Percentiles rank a stretch among this genome's conserved stretches.
Conservation (phyloP, 192 early-diverging fungal genomes). For the Jimgerdemannia flammicorona region DNA sequence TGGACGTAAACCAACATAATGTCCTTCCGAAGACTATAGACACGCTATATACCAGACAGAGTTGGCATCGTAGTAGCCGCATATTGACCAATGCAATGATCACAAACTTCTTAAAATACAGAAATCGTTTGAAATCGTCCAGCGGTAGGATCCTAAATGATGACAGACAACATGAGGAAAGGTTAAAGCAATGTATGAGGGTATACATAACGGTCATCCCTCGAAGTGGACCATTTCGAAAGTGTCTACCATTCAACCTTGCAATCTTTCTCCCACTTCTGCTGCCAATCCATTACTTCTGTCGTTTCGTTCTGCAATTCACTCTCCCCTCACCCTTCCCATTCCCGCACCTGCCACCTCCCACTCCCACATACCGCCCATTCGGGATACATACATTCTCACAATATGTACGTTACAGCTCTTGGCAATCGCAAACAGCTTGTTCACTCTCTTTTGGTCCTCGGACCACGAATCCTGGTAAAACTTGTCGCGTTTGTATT, state of each 20-base stretch:
- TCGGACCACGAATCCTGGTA: slow-evolving; percentile 65
- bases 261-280: neutral
- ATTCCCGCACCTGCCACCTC: neutral
- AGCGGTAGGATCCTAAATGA: slow-evolving; percentile 56
- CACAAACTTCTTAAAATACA: slow-evolving; percentile 70
- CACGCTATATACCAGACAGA: slow-evolving; percentile 46
- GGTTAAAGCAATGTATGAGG: too few relatives aligned
- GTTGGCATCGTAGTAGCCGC: slow-evolving; percentile 53
- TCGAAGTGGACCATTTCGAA: neutral
- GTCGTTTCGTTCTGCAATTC: slow-evolving; percentile 3
- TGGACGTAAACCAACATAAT: neutral
- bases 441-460: slow-evolving; percentile 70
- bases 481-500: slow-evolving; percentile 64
- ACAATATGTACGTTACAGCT: slow-evolving; percentile 69
- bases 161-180: too few relatives aligned
- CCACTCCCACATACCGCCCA: neutral
- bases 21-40: neutral
- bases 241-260: too few relatives aligned
- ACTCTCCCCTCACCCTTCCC: too few relatives aligned
- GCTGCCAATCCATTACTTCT: neutral
- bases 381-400: slow-evolving; percentile 43
- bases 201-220: too few relatives aligned
- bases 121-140: slow-evolving; percentile 82
- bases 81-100: slow-evolving; percentile 81
- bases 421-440: slow-evolving; percentile 73